Percentiles rank a stretch among this genome's conserved stretches.
Conservation (phyloP, 768 basidiomycete species). For the Suillus sp. region DNA sequence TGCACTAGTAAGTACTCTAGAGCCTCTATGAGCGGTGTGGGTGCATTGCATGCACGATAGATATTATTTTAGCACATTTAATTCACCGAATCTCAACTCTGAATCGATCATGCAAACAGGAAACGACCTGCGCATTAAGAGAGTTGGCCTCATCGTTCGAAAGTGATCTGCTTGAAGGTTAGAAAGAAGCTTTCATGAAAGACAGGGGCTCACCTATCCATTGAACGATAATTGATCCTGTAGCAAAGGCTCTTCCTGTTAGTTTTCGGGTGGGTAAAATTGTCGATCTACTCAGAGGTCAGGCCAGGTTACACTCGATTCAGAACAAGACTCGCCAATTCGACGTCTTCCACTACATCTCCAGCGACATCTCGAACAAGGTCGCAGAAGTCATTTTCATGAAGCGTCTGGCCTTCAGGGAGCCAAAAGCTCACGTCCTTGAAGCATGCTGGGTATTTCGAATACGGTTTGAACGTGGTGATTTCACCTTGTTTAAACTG, state of each 20-base stretch:
- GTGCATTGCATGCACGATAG: slow-evolving; percentile 30
- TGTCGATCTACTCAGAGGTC: slow-evolving; percentile 70
- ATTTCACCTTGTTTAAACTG: slow-evolving; percentile 84
- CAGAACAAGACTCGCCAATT: slow-evolving; percentile 54
- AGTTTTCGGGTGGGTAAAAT: slow-evolving; percentile 89
- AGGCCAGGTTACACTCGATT: slow-evolving; percentile 5
- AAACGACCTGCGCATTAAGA: slow-evolving; percentile 66
- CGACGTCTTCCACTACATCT: slow-evolving; percentile 89
- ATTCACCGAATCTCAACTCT: slow-evolving; percentile 87
- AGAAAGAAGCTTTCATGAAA: slow-evolving; percentile 10
- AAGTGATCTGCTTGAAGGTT: slow-evolving; percentile 57
- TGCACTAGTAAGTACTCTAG: slow-evolving; percentile 24
- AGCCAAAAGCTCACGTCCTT: slow-evolving; percentile 97
- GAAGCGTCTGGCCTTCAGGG: slow-evolving; percentile 54
- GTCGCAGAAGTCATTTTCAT: slow-evolving; percentile 98
- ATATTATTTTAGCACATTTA: slow-evolving; percentile 41
- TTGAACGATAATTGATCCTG: slow-evolving; percentile 91
- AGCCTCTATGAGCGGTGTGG: slow-evolving; percentile 31
- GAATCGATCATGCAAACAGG: slow-evolving; percentile 58
- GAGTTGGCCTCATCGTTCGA: slow-evolving; percentile 87
- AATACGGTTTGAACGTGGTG: slow-evolving; percentile 85
- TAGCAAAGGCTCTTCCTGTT: slow-evolving; percentile 80
- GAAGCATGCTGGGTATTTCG: slow-evolving; percentile 89
- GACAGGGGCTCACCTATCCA: slow-evolving; percentile 72
- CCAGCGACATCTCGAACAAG: slow-evolving; percentile 91